Evolutionary conservation across 768 basidiomycete genomes (phyloP).

Genomic region (Hortiboletus flavorubellus): DNA sequence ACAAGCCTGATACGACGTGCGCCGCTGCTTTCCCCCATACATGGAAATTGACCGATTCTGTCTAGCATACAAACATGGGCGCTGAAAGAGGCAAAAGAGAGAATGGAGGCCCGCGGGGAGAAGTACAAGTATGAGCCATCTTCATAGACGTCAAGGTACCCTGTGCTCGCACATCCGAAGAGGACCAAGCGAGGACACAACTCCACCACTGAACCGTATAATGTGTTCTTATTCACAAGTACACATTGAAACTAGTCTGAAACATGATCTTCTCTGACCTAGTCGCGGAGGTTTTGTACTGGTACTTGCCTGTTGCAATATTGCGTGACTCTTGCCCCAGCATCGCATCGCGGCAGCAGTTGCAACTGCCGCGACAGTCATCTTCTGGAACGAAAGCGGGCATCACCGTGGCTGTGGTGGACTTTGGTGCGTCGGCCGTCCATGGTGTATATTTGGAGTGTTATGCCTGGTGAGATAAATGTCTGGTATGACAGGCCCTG

Average conservation of each 20-base stretch:
- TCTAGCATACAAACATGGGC: constrained; percentile 91
- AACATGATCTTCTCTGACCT: no score
- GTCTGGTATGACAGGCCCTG: background rate
- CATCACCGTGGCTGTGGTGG: no score
- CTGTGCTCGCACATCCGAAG: constrained; percentile 3
- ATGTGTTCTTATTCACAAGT: no score
- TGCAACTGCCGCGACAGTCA: no score
- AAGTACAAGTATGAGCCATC: constrained; percentile 77
- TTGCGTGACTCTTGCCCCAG: no score
- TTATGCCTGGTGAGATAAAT: background rate
- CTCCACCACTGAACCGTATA: no score
- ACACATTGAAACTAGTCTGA: no score
- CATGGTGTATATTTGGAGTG: no score
- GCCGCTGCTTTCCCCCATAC: background rate
- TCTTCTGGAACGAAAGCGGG: no score
- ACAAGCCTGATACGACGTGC: constrained; percentile 88
- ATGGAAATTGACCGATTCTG: background rate
- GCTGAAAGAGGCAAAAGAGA: constrained; percentile 78
- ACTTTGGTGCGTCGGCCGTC: no score
- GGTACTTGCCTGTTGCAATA: background rate
- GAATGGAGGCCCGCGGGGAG: constrained; percentile 94
- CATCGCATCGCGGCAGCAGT: no score
- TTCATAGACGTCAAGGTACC: constrained; percentile 21
- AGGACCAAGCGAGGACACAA: background rate
- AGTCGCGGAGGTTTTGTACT: background rate